These are phyloP conservation scores for Acaromyces ingoldii DNA, from an alignment of 1,284 basidiomycete species.

Conservation along the genomic window DNA sequence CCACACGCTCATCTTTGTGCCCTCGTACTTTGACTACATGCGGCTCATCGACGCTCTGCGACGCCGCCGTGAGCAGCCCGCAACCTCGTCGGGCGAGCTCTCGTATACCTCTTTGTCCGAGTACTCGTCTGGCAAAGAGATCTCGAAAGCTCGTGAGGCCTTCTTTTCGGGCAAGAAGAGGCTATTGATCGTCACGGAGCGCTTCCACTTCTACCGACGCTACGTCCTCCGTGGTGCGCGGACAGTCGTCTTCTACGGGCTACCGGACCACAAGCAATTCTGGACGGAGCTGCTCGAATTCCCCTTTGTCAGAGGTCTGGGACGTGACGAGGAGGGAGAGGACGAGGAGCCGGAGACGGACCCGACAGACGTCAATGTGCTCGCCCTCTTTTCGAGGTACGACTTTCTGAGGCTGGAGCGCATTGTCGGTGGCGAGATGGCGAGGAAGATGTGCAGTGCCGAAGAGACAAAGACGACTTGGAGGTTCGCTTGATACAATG, in stretches of 20 bases:
- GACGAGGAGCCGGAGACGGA: slow-evolving; percentile 56
- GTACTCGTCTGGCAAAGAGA: slow-evolving; percentile 87
- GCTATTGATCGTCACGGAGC: slow-evolving; percentile 85
- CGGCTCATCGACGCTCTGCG: slow-evolving; percentile 80
- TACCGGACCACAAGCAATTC: slow-evolving; percentile 83
- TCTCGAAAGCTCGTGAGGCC: slow-evolving; percentile 81
- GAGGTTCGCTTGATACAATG: slow-evolving; percentile 29
- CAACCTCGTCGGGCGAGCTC: neutral
- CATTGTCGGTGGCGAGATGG: slow-evolving; percentile 57
- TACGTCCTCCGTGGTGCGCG: slow-evolving; percentile 67
- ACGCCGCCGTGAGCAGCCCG: too few relatives aligned
- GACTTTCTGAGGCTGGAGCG: slow-evolving; percentile 81
- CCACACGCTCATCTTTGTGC: slow-evolving; percentile 82
- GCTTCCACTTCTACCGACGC: slow-evolving; percentile 96
- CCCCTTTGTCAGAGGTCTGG: slow-evolving; percentile 63
- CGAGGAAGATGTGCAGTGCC: slow-evolving; percentile 32
- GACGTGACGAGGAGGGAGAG: slow-evolving; percentile 1
- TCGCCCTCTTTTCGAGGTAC: slow-evolving; percentile 75
- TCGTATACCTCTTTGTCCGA: slow-evolving; percentile 53
- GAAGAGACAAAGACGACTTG: slow-evolving; percentile 29
- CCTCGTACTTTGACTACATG: slow-evolving; percentile 95
- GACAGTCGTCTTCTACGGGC: slow-evolving; percentile 86
- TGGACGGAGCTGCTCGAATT: slow-evolving; percentile 82
- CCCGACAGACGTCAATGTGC: slow-evolving; percentile 63
- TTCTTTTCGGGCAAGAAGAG: slow-evolving; percentile 85